Evolutionary conservation across 2,329 filamentous ascomycete species (phyloP), one percentile per base, ranked within the genome.

Genomic region (Penicillium sp.): DNA sequence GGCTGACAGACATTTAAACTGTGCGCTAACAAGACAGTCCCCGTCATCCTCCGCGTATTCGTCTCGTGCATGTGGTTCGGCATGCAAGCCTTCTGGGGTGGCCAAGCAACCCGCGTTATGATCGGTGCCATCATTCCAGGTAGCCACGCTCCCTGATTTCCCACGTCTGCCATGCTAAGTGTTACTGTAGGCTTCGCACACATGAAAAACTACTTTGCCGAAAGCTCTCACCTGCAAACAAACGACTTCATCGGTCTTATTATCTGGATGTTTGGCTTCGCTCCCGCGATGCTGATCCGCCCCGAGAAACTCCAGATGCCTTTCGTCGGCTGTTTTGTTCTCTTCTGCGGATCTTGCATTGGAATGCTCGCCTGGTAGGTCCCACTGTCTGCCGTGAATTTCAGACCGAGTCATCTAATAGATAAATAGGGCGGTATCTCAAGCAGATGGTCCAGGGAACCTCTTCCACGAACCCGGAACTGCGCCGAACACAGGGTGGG

Each of bases 391-490:
- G 2, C 4, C 7, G 7, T 23, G 21, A 21, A 2, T 26, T 13
- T 19, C 8, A 45, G 6, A 23, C 19, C 8, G 17, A 17, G 19
- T 21, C 4, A 7, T 15, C 4, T 38, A 35, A 15, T 9, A 56
- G 3, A 19, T 1, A 6, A 38, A 5, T 5, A 59, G 56, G 56
- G 49, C 77, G 1, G 59, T 78, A 6, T 66, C 73, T 6, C 66
- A 69, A 1, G 78, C 76, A 0, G 63, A 70, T 19, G 75, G 75
- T 9, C 72, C 69, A 11, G 77, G 78, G 15, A 60, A 70, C 62
- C 48, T 73, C 61, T 63, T 71, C 23, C 71, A 62, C 44, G 48
- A 62, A 11, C 29, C 58, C 31, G 50, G 51, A 5, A 55, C 52
- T 5, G 55, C 41, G n/a, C 51, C 57, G 2, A 49, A 54, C 23